Evolutionary conservation across 2,329 filamentous ascomycete species (phyloP).

Genomic region (Fusarium cicatricum): DNA sequence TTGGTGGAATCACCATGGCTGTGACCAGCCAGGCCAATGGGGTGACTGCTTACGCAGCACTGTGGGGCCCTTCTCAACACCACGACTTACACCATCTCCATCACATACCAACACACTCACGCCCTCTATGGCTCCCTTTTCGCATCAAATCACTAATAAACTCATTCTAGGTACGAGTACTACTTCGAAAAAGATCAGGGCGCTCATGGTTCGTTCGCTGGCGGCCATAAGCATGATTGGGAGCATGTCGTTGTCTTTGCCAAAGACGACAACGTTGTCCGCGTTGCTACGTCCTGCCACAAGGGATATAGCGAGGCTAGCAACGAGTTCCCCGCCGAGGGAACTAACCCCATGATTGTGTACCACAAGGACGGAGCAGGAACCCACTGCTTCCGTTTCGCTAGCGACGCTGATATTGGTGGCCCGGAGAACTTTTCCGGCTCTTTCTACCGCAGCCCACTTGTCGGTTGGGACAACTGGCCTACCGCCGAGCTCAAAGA

Average conservation of each 20-base stretch:
- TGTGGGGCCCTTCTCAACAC: too few relatives aligned
- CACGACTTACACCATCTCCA: too few relatives aligned
- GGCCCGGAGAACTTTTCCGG: conserved; percentile 40
- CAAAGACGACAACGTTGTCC: conserved; percentile 34
- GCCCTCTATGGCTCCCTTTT: too few relatives aligned
- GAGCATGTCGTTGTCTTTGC: conserved; percentile 50
- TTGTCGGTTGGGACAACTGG: conserved; percentile 44
- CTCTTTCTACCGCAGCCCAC: conserved; percentile 36
- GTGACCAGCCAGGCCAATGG: too few relatives aligned
- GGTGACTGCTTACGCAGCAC: too few relatives aligned
- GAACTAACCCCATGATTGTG: conserved; percentile 34
- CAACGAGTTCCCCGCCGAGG: conserved; percentile 34
- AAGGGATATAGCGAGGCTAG: conserved; percentile 35
- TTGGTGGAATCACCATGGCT: too few relatives aligned
- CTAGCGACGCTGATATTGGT: conserved; percentile 38
- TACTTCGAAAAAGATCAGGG: conserved; percentile 57
- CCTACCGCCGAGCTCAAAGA: conserved; percentile 34
- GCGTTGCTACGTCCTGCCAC: conserved; percentile 44
- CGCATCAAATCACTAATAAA: not conserved
- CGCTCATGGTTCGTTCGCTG: conserved; percentile 42
- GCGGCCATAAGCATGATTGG: conserved; percentile 54
- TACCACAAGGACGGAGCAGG: conserved; percentile 44
- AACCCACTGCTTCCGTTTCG: conserved; percentile 45
- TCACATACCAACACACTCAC: too few relatives aligned
- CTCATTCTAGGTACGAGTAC: conserved; percentile 41